Evolutionary conservation across 768 basidiomycete genomes (phyloP).

Genomic region (Polyporus arcularius): DNA sequence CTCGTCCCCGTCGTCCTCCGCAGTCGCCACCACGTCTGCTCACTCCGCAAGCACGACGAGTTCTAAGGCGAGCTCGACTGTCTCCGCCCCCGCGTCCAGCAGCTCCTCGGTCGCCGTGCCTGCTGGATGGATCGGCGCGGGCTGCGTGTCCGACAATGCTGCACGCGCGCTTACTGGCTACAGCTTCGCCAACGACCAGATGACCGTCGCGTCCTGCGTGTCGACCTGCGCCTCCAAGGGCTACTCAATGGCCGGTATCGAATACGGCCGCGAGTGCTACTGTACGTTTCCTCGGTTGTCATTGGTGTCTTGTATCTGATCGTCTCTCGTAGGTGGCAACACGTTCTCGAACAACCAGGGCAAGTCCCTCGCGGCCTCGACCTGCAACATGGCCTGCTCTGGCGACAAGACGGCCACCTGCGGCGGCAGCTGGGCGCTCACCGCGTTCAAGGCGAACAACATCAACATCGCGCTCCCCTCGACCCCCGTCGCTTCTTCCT

Average conservation of each 20-base stretch:
- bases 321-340: conserved; percentile 18
- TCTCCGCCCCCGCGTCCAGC: background rate
- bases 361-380: conserved; percentile 9
- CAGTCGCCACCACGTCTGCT: conserved; percentile 3
- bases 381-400: conserved; percentile 24
- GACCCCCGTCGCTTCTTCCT: conserved; percentile 8
- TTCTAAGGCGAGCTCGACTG: background rate
- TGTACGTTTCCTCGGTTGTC: conserved; percentile 19
- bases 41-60: conserved; percentile 6
- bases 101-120: background rate
- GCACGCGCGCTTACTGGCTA: conserved; percentile 26
- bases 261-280: conserved; percentile 36
- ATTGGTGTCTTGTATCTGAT: background rate
- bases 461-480: background rate
- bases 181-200: conserved; percentile 19
- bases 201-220: conserved; percentile 34
- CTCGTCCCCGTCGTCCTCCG: background rate
- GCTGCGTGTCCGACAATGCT: conserved; percentile 23
- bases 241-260: conserved; percentile 34
- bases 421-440: conserved; percentile 24
- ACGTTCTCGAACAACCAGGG: conserved; percentile 21
- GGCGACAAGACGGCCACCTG: conserved; percentile 12
- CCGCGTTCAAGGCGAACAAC: conserved; percentile 12
- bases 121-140: conserved; percentile 17
- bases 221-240: conserved; percentile 31